Conservation (phyloP, 2,329 filamentous ascomycete genomes). For the Fusarium torulosum region DNA sequence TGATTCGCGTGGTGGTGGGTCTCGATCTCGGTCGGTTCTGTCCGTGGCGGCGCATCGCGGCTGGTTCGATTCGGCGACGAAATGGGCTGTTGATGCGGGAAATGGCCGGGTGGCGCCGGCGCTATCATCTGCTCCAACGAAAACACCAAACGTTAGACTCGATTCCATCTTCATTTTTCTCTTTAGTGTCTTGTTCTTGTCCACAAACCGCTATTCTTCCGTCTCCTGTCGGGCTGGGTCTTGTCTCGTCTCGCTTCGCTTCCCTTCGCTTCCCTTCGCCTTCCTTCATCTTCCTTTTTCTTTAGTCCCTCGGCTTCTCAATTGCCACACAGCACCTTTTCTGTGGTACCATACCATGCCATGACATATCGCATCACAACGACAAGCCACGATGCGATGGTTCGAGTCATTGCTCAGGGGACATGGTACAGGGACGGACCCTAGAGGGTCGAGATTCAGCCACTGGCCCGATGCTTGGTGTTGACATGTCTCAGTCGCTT, state of each 20-base stretch:
- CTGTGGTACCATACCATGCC: constrained; percentile 4
- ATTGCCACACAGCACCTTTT: constrained; percentile 5
- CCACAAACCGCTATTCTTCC: constrained; percentile 7
- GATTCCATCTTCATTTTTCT: constrained; percentile 25
- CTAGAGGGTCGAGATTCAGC: constrained; percentile 42
- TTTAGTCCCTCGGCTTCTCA: constrained; percentile 4
- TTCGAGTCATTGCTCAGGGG: constrained; percentile 22
- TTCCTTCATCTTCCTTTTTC: background rate
- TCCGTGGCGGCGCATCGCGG: constrained; percentile 42
- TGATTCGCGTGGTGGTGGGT: constrained; percentile 40
- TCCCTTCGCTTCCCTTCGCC: background rate
- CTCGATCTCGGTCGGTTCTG: constrained; percentile 43
- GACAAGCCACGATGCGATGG: constrained; percentile 19
- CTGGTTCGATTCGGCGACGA: constrained; percentile 48
- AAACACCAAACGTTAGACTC: constrained; percentile 40
- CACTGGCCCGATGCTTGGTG: constrained; percentile 45
- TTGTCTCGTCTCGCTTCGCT: background rate
- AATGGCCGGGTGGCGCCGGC: constrained; percentile 43
- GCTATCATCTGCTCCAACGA: constrained; percentile 43
- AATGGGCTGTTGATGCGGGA: constrained; percentile 49
- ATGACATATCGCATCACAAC: constrained; percentile 1
- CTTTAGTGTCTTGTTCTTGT: constrained; percentile 23
- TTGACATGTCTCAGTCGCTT: constrained; percentile 40
- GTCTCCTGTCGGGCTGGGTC: background rate
- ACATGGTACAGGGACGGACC: constrained; percentile 12